Conservation (phyloP, 108 stramenopile genomes). For the Fragilaria crotonensis region DNA sequence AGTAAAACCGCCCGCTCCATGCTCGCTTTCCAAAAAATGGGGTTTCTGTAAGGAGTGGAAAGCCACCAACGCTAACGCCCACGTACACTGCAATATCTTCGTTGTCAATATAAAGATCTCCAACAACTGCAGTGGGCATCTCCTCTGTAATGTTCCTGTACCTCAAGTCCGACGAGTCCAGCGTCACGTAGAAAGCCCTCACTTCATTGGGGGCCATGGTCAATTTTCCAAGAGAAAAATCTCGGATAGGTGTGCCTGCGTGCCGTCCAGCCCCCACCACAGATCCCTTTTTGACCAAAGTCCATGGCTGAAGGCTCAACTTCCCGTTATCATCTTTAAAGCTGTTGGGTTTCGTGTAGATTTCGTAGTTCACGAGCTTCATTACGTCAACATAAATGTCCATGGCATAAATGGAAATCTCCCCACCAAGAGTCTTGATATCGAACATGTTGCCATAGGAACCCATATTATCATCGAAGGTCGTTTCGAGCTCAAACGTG, state of each 20-base stretch:
- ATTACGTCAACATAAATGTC: conserved; percentile 5
- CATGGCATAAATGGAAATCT: neutral
- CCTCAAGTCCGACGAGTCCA: neutral
- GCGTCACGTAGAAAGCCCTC: conserved; percentile 2
- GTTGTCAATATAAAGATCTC: conserved; percentile 1
- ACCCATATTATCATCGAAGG: conserved; percentile 2
- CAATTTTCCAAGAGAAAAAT: neutral
- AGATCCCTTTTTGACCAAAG: conserved; percentile 2
- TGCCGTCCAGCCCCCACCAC: neutral
- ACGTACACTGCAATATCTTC: neutral
- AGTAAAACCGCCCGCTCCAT: conserved; percentile 1
- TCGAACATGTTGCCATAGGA: conserved; percentile 9
- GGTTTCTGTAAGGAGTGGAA: neutral
- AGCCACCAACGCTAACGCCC: conserved; percentile 1
- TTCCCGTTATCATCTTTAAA: neutral
- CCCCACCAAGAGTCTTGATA: neutral
- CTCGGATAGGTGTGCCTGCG: conserved; percentile 1
- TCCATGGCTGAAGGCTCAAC: neutral
- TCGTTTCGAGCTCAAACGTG: conserved; percentile 1
- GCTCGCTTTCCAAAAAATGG: neutral
- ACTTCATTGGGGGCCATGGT: neutral
- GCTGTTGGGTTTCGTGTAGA: neutral
- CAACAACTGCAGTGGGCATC: neutral
- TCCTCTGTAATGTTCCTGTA: neutral
- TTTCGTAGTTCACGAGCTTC: conserved; percentile 2